Evolutionary conservation across 1,284 basidiomycete genomes (phyloP).

Genomic region (Calocybe gambosa): DNA sequence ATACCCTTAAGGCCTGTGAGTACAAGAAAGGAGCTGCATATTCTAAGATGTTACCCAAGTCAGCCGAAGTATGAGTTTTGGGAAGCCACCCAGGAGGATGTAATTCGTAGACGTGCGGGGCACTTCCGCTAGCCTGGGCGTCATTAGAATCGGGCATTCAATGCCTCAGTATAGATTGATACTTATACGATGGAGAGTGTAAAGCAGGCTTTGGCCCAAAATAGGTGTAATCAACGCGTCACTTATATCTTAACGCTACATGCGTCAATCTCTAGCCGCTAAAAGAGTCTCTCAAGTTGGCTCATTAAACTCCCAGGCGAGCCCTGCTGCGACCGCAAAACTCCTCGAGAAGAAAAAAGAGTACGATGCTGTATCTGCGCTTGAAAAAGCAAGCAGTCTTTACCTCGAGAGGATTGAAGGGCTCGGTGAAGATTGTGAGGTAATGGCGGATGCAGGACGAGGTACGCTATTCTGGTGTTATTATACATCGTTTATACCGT

Average conservation of each 20-base stretch:
- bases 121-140: constrained; percentile 15
- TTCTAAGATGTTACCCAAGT: constrained; percentile 46
- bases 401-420: constrained; percentile 64
- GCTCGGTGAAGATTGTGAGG: constrained; percentile 63
- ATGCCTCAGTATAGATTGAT: neutral
- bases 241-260: constrained; percentile 15
- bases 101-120: constrained; percentile 57
- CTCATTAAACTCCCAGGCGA: constrained; percentile 30
- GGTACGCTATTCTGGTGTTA: constrained; percentile 30
- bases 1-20: constrained; percentile 51
- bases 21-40: neutral
- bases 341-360: constrained; percentile 75
- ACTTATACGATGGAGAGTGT: neutral
- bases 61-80: constrained; percentile 54
- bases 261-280: constrained; percentile 53
- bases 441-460: constrained; percentile 70
- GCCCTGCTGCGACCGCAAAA: constrained; percentile 40
- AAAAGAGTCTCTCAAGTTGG: constrained; percentile 44
- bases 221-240: constrained; percentile 18
- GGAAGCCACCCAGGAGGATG: constrained; percentile 69
- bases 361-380: constrained; percentile 64
- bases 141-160: constrained; percentile 28
- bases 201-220: neutral
- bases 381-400: constrained; percentile 56
- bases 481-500: constrained; percentile 3